Evolutionary conservation across 2,329 filamentous ascomycete species (phyloP).

Genomic region (Arthrobotrys entomopaga): DNA sequence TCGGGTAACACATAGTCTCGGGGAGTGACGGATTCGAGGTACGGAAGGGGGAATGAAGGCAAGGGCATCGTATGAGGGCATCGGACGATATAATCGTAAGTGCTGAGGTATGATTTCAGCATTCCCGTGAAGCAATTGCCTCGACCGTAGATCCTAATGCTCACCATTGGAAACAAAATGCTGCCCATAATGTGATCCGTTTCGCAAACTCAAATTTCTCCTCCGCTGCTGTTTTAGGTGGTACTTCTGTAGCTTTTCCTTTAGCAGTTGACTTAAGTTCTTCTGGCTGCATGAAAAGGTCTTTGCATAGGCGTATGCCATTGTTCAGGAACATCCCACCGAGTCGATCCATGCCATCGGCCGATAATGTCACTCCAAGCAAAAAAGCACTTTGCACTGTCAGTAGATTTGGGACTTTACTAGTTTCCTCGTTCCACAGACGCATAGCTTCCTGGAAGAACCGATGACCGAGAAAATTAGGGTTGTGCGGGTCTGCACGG

Average conservation of each 20-base stretch:
- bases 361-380: slow-evolving; percentile 32
- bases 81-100: slow-evolving; percentile 34
- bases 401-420: slow-evolving; percentile 20
- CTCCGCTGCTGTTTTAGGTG: slow-evolving; percentile 21
- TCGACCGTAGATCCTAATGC: neutral
- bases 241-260: slow-evolving; percentile 12
- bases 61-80: slow-evolving; percentile 42
- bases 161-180: slow-evolving; percentile 42
- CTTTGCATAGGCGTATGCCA: slow-evolving; percentile 27
- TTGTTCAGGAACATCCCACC: slow-evolving; percentile 49
- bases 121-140: neutral
- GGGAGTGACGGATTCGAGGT: slow-evolving; percentile 20
- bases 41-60: slow-evolving; percentile 30
- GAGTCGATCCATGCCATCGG: slow-evolving; percentile 45
- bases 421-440: slow-evolving; percentile 38
- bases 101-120: neutral
- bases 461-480: slow-evolving; percentile 41
- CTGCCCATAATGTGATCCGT: slow-evolving; percentile 33
- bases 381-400: slow-evolving; percentile 43
- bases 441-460: slow-evolving; percentile 52
- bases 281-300: slow-evolving; percentile 15
- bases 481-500: slow-evolving; percentile 44
- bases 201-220: slow-evolving; percentile 43
- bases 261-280: neutral
- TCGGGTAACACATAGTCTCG: slow-evolving; percentile 2